Evolutionary conservation across 192 early-diverging fungal genomes (phyloP), one percentile per base, ranked within the genome.

Genomic region (Gryganskiella cystojenkinii): DNA sequence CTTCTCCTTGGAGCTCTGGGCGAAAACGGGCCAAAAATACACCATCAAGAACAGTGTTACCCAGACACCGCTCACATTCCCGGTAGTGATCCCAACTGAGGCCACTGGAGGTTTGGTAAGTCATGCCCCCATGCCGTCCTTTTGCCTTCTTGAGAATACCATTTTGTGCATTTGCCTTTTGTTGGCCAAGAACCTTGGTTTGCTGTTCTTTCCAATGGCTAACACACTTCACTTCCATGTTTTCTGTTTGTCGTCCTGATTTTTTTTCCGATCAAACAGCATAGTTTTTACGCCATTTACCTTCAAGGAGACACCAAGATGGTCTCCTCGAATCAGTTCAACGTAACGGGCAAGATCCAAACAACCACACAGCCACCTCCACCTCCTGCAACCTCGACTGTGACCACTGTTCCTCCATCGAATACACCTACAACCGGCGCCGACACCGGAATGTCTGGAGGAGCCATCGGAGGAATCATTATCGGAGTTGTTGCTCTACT

Each of bases 31-130:
- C 5, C 74, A 78, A 31, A n/a, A 25, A 25, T 69, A 78, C 33
- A 0, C 6, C 25, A 40, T 78, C 19, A 52, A 54, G 22, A 2
- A 11, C 14, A 37, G 22, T 45, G 49, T 78, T 44, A 1, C 56
- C 4, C 74, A 78, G 43, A 13, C 4, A 11, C 9, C 7, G 4
- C 5, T 33, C 15, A 34, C 20, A 4, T 9, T 58, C 8, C 9
- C 0, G 2, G 56, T 64, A 13, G 17, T 17, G 4, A 69, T 78
- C 27, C 74, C 74, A 6, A 11, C 34, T 2, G 22, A 34, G 2
- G 66, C 61, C 13, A 78, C 74, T 25, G 74, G 74, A 42, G 74
- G 74, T 34, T n/a, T 20, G n/a, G 71, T 73, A 73, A 24, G 51
- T 37, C n/a, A 17, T 14, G 1, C n/a, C 11, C 19, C 14, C 1